A percentile compares a stretch with the other conserved stretches of the same genome.
These are phyloP conservation scores for Apophysomyces ossiformis DNA, from an alignment of 371 early-diverging fungal genomes.

Conservation along the genomic window DNA sequence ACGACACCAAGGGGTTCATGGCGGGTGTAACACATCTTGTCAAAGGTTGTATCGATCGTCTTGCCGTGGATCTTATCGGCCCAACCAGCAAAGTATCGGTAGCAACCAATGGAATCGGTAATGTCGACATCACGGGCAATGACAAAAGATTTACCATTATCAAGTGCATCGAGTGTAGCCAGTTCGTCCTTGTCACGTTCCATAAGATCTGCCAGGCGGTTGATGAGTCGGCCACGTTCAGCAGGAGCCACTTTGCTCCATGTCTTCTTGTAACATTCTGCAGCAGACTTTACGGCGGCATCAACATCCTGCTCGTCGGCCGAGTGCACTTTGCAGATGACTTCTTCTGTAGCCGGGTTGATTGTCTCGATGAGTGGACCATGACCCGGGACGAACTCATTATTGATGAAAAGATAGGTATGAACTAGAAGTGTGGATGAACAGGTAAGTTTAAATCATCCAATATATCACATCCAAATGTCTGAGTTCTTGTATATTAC, in stretches of 20 bases:
- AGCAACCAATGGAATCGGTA: conserved; percentile 66
- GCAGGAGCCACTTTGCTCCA: conserved; percentile 70
- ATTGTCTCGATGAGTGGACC: conserved; percentile 59
- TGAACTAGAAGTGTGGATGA: conserved; percentile 28
- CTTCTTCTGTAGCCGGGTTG: conserved; percentile 77
- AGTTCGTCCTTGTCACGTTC: conserved; percentile 72
- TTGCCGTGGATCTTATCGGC: conserved; percentile 74
- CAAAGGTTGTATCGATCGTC: conserved; percentile 40
- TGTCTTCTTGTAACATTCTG: conserved; percentile 65
- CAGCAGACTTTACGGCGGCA: conserved; percentile 75
- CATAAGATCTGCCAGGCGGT: conserved; percentile 76
- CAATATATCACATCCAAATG: neutral
- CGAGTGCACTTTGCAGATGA: conserved; percentile 75
- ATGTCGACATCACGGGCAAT: conserved; percentile 71
- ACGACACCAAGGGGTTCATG: conserved; percentile 83
- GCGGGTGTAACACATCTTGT: conserved; percentile 68
- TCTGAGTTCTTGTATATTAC: conserved; percentile 11
- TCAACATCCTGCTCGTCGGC: conserved; percentile 77
- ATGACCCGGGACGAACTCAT: conserved; percentile 70
- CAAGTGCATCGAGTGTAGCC: conserved; percentile 81
- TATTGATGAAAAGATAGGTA: conserved; percentile 74
- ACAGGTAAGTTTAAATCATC: neutral
- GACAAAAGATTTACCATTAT: conserved; percentile 84
- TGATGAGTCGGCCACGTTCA: conserved; percentile 43
- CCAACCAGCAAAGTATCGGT: conserved; percentile 82